Base-by-base conservation (phyloP, 495 filamentous ascomycete genomes). In the Evansstolkia leycettana region DNA sequence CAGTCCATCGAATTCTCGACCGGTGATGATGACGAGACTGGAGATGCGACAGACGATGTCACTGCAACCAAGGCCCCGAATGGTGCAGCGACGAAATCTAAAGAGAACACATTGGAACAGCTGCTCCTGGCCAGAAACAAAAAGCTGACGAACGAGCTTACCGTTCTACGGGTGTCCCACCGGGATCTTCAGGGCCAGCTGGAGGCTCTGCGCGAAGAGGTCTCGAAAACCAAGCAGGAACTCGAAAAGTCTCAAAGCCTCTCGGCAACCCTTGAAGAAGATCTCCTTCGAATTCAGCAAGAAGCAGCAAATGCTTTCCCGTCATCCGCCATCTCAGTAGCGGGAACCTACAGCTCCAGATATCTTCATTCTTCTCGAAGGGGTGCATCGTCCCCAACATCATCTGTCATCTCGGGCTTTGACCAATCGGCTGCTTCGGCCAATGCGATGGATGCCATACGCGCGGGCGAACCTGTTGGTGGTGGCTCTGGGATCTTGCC, bases 371-470 rank as follows among this genome's bases (percentile, higher is more conserved):
- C 86, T 5, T 70, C 81, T 33, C 67, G 82, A 17, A 66, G 76
- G 40, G 75, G 83, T 17, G 58, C 48, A 14, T 70, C 78, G n/a
- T 96, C 92, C 7, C 90, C 90, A 9, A 95, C 90, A 12, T 94
- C 87, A 4, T 95, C 90, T 9, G 96, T 96, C 45, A 95, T 99
- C 42, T 94, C 86, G 30, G 90, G 90, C 15, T 88, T 94, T 55
- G 85, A 93, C 55, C 73, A 75, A 27, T 57, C 54, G 13, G 48
- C 58, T 25, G 60, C 42, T 34, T 67, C 51, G 32, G 48, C 54
- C 18, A 66, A 59, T 31, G 70, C 65, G 1, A 66, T 78, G 51
- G 70, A 76, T 17, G 57, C 71, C 29, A 66, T 75, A 34, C 70
- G 69, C 45, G 70, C 75, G 17, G 77, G 80, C 5, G 82, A 88